A percentile compares a stretch with the other conserved stretches of the same genome.
Conservation (phyloP, 225 moss, liverwort and hornwort species). For the Pseudisothecium myosuroides region DNA sequence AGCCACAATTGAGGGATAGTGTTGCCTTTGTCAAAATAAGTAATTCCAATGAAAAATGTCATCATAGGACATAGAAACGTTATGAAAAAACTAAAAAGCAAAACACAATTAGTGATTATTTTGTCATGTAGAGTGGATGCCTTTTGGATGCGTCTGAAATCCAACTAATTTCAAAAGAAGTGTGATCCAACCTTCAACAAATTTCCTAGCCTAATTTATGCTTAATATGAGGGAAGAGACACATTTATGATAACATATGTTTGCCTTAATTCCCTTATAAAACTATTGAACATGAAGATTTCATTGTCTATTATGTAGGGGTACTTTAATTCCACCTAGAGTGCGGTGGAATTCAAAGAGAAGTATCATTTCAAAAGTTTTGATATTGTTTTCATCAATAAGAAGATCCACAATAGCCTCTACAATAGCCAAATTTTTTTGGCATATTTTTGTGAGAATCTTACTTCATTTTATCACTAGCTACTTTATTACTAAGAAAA, state of each 20-base stretch:
- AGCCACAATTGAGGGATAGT: accelerated
- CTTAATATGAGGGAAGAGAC: neutral
- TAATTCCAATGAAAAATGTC: neutral
- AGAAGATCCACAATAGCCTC: neutral
- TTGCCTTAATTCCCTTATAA: neutral
- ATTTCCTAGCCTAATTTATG: neutral
- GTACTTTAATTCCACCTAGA: too few relatives aligned
- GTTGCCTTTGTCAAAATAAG: neutral
- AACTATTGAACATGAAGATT: neutral
- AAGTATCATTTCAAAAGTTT: neutral
- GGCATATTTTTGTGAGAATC: neutral
- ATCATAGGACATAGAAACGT: accelerated
- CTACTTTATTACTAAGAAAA: neutral
- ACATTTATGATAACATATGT: neutral
- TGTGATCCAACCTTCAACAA: neutral
- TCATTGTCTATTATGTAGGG: neutral
- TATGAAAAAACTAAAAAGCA: neutral
- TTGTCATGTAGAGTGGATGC: neutral
- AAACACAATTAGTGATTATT: neutral
- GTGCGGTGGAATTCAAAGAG: accelerated
- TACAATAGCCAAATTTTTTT: too few relatives aligned
- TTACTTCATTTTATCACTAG: neutral
- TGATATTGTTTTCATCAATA: neutral
- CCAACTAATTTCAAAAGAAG: neutral
- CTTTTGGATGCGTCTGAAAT: neutral